Base-by-base conservation (phyloP, 176 grass and related monocot genomes). In the Metroxylon sagu region DNA sequence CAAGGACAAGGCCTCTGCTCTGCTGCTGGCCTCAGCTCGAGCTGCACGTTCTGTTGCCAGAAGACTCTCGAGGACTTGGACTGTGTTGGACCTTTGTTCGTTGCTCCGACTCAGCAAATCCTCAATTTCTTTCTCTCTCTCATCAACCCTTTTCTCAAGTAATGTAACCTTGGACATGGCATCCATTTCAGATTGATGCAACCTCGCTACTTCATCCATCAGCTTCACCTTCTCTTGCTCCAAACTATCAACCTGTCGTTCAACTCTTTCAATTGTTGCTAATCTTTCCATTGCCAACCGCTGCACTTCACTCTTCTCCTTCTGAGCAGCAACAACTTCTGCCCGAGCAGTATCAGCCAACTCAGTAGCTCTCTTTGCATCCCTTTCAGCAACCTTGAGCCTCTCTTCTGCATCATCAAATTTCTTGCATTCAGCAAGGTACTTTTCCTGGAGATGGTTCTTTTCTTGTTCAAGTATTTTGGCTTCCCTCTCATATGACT, bases 381-480 rank as follows among this genome's bases (percentile, higher is more conserved):
- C 76, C 64, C 29, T 77, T 67, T 92, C 80, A 57, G 88, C 83
- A 75, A 50, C 59, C 25, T 72, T 81, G 31, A 58, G 78, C 57
- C 80, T 76, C 59, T 83, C 66, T 27, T 84, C 79, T 61, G 74
- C 66, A 23, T 84, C 83, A 72, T 92, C 80, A 72, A 74, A 70
- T 78, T 81, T 87, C 70, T 92, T 84, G 55, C 61, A 80, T 78
- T 77, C 80, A 74, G 74, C 62, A 23, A 87, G 14, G n/a, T 83
- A 81, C 61, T 75, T 92, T 68, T 92, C 88, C 69, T 87, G 61
- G 58, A 87, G 72, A 79, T 92, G 79, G n/a, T 72, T 78, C 35
- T 87, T 92, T 78, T 87, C 83, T 78, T 92, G 83, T 68, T 92
- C 83, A 6, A 92, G 61, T 56, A 92, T 84, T 75, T 74, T 87